Percentiles rank a stretch among this genome's conserved stretches.
Evolutionary conservation across 129 eudicot genomes (phyloP).

Genomic region (Escallonia rubra): DNA sequence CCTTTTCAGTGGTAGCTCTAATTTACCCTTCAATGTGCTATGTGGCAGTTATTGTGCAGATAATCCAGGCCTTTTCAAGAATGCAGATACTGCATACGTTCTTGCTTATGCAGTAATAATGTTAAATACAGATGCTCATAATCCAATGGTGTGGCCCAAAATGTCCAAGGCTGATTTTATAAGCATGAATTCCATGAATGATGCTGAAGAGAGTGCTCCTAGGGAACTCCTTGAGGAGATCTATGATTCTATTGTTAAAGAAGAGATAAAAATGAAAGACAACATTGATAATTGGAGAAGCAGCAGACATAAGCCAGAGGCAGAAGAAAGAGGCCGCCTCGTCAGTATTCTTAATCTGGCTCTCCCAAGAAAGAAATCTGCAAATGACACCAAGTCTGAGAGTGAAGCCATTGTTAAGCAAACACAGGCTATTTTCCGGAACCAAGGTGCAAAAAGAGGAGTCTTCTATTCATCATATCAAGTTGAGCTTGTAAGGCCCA

Average conservation of each 20-base stretch:
- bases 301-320: constrained; percentile 65
- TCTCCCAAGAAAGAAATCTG: constrained; percentile 65
- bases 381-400: constrained; percentile 65
- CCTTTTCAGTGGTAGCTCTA: constrained; percentile 1
- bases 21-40: constrained; percentile 6
- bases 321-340: constrained; percentile 73
- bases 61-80: constrained; percentile 92
- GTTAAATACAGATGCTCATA: constrained; percentile 98
- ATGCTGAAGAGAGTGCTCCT: constrained; percentile 86
- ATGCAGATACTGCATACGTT: constrained; percentile 94
- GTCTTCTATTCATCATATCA: constrained; percentile 70
- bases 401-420: constrained; percentile 79
- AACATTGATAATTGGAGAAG: constrained; percentile 42
- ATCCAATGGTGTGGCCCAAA: constrained; percentile 94
- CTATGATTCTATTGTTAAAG: constrained; percentile 84
- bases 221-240: constrained; percentile 82
- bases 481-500: constrained; percentile 82
- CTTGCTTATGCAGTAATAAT: constrained; percentile 98
- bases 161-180: constrained; percentile 89
- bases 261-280: constrained; percentile 93
- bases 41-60: constrained; percentile 91
- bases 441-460: constrained; percentile 83
- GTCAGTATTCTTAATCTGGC: constrained; percentile 87
- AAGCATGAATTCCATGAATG: constrained; percentile 69
- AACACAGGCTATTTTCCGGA: constrained; percentile 71